Conservation (phyloP, 1,284 basidiomycete genomes). For the Ustilago loliicola region DNA sequence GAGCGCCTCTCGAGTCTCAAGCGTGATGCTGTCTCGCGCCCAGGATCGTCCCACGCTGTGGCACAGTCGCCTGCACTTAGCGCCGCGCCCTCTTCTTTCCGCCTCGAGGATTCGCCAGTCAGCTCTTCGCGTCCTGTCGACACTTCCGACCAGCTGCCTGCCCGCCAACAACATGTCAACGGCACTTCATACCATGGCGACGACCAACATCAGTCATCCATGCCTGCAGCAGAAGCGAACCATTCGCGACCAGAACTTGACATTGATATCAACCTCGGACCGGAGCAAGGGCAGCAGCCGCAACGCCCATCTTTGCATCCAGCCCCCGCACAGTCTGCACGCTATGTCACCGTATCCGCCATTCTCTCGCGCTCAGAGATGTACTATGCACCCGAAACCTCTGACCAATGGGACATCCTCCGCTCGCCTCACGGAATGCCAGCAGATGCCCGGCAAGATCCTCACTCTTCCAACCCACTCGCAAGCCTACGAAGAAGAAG, state of each 20-base stretch:
- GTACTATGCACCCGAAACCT: slow-evolving; percentile 42
- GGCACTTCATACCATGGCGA: background rate
- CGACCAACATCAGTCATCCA: background rate
- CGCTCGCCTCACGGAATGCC: slow-evolving; percentile 20
- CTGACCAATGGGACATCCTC: slow-evolving; percentile 36
- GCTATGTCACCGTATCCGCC: slow-evolving; percentile 61
- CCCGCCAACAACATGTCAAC: background rate
- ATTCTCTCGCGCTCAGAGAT: slow-evolving; percentile 61
- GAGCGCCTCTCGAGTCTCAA: slow-evolving; percentile 25
- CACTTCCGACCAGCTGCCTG: background rate
- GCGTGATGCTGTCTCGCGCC: slow-evolving; percentile 11
- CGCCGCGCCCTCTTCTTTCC: slow-evolving; percentile 33
- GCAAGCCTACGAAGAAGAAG: slow-evolving; percentile 18
- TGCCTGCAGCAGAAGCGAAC: background rate
- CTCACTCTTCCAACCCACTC: slow-evolving; percentile 1
- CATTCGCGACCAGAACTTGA: background rate
- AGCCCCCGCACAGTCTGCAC: slow-evolving; percentile 24
- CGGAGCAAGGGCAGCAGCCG: slow-evolving; percentile 1
- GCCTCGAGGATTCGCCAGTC: slow-evolving; percentile 35
- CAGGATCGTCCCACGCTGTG: background rate
- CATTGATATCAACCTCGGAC: background rate
- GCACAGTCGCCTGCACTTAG: slow-evolving; percentile 30
- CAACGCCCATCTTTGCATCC: background rate
- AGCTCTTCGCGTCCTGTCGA: slow-evolving; percentile 14
- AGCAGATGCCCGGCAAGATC: slow-evolving; percentile 1